Percentiles rank a stretch among this genome's conserved stretches.
Evolutionary conservation across 2,329 filamentous ascomycete species (phyloP).

Genomic region (Phialocephala subalpina): DNA sequence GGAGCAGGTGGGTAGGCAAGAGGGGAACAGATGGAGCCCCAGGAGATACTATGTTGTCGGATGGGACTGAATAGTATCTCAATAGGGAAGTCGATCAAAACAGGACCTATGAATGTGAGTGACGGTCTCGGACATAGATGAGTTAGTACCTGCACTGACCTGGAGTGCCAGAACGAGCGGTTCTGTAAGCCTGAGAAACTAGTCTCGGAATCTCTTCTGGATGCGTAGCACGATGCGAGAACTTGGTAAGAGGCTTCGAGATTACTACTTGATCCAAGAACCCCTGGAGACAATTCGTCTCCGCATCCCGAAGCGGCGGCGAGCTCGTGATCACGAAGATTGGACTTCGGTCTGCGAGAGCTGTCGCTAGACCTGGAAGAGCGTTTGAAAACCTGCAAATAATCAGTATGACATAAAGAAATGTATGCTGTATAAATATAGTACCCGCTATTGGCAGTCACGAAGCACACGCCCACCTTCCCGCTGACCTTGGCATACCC

Average conservation of each 20-base stretch:
- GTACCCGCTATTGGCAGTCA: neutral
- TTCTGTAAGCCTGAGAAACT: constrained; percentile 1
- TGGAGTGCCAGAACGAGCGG: neutral
- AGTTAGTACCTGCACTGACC: neutral
- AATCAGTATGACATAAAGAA: neutral
- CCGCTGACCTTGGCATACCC: neutral
- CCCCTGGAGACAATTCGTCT: constrained; percentile 1
- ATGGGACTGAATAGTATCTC: constrained; percentile 1
- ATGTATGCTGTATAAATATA: neutral
- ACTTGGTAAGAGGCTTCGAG: constrained; percentile 5
- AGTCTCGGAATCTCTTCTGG: constrained; percentile 3
- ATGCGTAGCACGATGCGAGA: neutral
- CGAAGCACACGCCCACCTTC: constrained; percentile 6
- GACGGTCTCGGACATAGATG: neutral
- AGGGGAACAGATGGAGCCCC: neutral
- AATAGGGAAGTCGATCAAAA: neutral
- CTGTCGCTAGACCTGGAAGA: neutral
- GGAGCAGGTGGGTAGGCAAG: neutral
- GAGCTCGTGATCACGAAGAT: constrained; percentile 5
- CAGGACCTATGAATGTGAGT: neutral
- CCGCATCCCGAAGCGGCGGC: neutral
- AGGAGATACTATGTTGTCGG: neutral
- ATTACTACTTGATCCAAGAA: constrained; percentile 1
- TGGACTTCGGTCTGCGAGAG: neutral
- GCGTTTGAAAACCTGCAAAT: neutral